Evolutionary conservation across 1,284 basidiomycete genomes (phyloP).

Genomic region (Cutaneotrichosporon sp.): DNA sequence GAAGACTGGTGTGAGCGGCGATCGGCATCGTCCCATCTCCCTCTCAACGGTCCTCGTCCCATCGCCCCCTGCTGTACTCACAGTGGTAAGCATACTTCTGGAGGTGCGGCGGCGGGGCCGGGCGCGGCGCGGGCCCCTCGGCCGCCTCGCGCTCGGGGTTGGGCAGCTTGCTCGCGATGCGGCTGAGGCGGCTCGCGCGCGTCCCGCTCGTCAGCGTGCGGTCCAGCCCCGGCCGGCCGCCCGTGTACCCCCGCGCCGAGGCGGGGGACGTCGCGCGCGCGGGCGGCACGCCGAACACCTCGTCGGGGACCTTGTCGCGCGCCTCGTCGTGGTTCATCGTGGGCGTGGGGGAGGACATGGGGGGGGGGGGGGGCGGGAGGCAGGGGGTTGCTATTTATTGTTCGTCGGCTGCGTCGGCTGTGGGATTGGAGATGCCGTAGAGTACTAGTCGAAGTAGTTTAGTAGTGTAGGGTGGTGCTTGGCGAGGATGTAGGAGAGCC

Average conservation of each 20-base stretch:
- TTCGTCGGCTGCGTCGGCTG: too few species aligned
- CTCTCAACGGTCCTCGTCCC: too few species aligned
- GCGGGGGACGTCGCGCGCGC: neutral
- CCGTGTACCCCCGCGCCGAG: neutral
- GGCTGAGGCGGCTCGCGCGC: neutral
- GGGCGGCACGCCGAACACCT: neutral
- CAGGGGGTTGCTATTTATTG: neutral
- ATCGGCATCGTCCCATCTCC: too few species aligned
- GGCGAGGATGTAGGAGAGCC: too few species aligned
- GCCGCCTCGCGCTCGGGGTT: constrained; percentile 14
- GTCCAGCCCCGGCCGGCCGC: neutral
- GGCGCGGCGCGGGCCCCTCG: neutral
- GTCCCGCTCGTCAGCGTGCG: neutral
- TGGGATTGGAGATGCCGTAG: too few species aligned
- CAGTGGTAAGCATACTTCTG: constrained; percentile 30
- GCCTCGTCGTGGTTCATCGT: neutral
- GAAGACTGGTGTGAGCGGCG: constrained; percentile 29
- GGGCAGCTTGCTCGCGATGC: neutral
- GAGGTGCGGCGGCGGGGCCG: constrained; percentile 14
- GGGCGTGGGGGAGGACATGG: neutral
- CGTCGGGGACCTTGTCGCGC: constrained; percentile 4
- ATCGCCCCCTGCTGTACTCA: constrained; percentile 10
- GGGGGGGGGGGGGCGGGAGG: neutral
- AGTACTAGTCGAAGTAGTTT: too few species aligned
- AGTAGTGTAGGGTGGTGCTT: too few species aligned